phyloP scores from a whole-genome alignment of 495 filamentous ascomycete species.

The Penicillium desertorum region DNA sequence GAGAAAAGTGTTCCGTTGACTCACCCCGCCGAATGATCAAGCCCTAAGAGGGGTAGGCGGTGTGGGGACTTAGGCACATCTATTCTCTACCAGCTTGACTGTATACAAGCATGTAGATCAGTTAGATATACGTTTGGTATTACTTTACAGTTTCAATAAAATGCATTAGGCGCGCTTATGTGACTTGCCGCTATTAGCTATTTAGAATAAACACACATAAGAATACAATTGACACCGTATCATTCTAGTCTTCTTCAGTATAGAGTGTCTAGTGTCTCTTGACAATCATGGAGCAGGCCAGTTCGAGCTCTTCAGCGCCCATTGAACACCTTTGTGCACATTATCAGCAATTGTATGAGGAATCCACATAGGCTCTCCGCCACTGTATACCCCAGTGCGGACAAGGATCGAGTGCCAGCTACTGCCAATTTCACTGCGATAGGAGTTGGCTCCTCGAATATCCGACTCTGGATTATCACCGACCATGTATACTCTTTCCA shows the following conservation, averaged over 20 bases:
- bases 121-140: neutral
- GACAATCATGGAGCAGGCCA: conserved; percentile 33
- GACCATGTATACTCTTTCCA: conserved; percentile 88
- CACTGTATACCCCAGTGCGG: conserved; percentile 73
- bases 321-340: conserved; percentile 66
- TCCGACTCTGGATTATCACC: conserved; percentile 95
- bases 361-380: conserved; percentile 54
- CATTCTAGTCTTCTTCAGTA: neutral
- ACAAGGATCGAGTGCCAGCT: conserved; percentile 82
- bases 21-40: conserved; percentile 37
- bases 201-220: neutral
- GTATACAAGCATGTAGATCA: neutral
- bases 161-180: neutral
- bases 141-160: neutral
- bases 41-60: conserved; percentile 43
- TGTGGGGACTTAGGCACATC: neutral
- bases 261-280: conserved; percentile 3
- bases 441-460: conserved; percentile 84
- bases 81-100: conserved; percentile 8
- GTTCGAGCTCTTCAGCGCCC: conserved; percentile 54
- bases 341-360: conserved; percentile 65
- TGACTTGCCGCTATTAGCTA: neutral
- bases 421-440: conserved; percentile 60
- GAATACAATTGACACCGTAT: neutral
- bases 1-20: conserved; percentile 23